phyloP scores from a whole-genome alignment of 2,329 filamentous ascomycete genomes.

The Clonostachys rosea region DNA sequence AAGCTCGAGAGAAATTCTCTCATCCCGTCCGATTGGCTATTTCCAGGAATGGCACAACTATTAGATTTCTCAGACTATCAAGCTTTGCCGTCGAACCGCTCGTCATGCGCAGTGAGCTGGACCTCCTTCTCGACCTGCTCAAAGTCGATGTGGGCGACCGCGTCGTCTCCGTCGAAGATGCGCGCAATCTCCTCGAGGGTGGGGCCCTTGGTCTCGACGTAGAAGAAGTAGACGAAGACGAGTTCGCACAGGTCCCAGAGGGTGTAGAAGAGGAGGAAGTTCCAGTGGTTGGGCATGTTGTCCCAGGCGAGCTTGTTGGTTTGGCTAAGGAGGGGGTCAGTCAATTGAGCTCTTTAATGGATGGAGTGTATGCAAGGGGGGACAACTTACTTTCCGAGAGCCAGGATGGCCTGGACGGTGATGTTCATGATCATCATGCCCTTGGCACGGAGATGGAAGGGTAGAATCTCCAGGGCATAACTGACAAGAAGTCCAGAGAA shows the following conservation, averaged over 20 bases:
- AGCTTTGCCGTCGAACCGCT: conserved; percentile 4
- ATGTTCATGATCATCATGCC: conserved; percentile 63
- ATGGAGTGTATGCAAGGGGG: not conserved
- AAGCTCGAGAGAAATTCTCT: too few relatives aligned
- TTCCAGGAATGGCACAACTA: too few relatives aligned
- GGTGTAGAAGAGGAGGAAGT: conserved; percentile 64
- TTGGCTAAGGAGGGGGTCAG: conserved; percentile 30
- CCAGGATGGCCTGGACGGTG: conserved; percentile 55
- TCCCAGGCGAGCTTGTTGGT: conserved; percentile 62
- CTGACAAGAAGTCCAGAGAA: conserved; percentile 54
- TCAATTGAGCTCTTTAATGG: not conserved
- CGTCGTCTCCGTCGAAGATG: conserved; percentile 65
- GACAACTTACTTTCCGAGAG: conserved; percentile 51
- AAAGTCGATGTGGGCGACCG: conserved; percentile 49
- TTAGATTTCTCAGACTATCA: not conserved
- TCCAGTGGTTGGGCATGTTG: conserved; percentile 54
- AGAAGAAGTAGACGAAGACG: conserved; percentile 61
- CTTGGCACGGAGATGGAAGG: conserved; percentile 53
- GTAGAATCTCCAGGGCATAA: conserved; percentile 55
- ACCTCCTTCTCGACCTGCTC: conserved; percentile 50
- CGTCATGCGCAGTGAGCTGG: conserved; percentile 15
- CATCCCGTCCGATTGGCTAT: too few relatives aligned
- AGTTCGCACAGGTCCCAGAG: conserved; percentile 58
- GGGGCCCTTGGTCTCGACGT: conserved; percentile 66
- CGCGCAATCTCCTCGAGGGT: conserved; percentile 56